Conservation (phyloP, 2,329 filamentous ascomycete species). For the Microthyrium microscopicum region DNA sequence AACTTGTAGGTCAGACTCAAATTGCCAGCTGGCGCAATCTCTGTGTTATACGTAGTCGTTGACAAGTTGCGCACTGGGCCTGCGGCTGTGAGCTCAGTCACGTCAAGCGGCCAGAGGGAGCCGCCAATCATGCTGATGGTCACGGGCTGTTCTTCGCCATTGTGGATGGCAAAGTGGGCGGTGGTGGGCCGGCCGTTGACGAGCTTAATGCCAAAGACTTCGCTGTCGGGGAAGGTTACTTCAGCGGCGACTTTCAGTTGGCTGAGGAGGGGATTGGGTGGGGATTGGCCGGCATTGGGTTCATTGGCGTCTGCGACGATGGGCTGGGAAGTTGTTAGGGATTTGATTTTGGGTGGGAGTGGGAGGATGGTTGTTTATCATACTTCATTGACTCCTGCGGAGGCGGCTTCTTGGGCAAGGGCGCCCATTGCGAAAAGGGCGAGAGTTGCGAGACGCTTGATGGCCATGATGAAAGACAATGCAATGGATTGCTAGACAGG, state of each 20-base stretch:
- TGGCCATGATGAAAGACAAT: no score
- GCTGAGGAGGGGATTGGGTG: slow-evolving; percentile 42
- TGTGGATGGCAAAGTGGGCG: slow-evolving; percentile 60
- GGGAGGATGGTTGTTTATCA: no score
- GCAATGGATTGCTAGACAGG: no score
- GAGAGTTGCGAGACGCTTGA: no score
- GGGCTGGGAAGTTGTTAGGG: slow-evolving; percentile 13
- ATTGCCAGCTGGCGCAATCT: slow-evolving; percentile 59
- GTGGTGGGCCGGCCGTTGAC: slow-evolving; percentile 81
- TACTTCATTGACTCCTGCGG: no score
- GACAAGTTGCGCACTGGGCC: slow-evolving; percentile 66
- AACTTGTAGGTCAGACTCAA: slow-evolving; percentile 70
- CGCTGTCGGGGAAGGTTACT: slow-evolving; percentile 47
- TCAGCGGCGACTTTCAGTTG: slow-evolving; percentile 37
- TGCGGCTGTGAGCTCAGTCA: slow-evolving; percentile 30
- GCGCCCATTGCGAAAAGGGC: no score
- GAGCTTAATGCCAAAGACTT: slow-evolving; percentile 89
- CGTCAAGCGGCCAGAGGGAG: slow-evolving; percentile 45
- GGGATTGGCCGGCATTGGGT: no score
- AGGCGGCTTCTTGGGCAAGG: no score
- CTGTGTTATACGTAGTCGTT: slow-evolving; percentile 52
- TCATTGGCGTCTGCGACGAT: slow-evolving; percentile 8
- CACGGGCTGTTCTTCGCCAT: slow-evolving; percentile 64
- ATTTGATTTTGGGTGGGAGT: slow-evolving; percentile 1
- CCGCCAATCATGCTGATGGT: slow-evolving; percentile 63